These are phyloP conservation scores for Adansonia gregorii DNA, from an alignment of 441 rosid genomes.

Conservation along the genomic window DNA sequence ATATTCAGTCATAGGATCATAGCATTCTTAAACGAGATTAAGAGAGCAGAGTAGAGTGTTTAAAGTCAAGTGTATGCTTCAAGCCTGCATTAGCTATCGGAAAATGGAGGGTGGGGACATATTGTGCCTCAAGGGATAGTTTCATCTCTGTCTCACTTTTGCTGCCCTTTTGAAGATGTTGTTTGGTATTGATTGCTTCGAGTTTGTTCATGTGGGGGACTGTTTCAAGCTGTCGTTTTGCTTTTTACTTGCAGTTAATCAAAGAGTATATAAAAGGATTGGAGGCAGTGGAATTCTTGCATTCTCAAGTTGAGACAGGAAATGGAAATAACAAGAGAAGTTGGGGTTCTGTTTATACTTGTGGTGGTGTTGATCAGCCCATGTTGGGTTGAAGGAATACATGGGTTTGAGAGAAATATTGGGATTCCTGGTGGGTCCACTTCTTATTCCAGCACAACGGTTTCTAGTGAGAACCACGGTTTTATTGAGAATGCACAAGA, in stretches of 20 bases:
- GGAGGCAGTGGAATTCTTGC: background rate
- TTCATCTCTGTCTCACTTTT: conserved; percentile 22
- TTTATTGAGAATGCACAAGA: background rate
- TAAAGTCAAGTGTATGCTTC: background rate
- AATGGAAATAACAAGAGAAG: conserved; percentile 30
- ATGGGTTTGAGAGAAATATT: conserved; percentile 22
- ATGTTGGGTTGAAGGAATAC: conserved; percentile 29
- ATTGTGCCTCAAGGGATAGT: conserved; percentile 31
- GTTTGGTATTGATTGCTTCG: conserved; percentile 14
- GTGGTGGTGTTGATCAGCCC: conserved; percentile 24
- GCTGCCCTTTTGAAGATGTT: conserved; percentile 29
- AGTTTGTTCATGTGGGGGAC: conserved; percentile 34
- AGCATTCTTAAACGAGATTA: background rate
- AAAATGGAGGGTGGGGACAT: conserved; percentile 34
- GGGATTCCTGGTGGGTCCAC: background rate
- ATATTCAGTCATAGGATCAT: background rate
- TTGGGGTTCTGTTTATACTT: conserved; percentile 28
- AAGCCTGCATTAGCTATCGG: conserved; percentile 16
- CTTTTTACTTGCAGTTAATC: background rate
- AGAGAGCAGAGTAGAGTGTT: background rate
- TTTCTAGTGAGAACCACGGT: conserved; percentile 16
- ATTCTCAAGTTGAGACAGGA: conserved; percentile 18
- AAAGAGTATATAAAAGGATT: conserved; percentile 28
- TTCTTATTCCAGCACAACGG: background rate
- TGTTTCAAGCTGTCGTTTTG: conserved; percentile 15